Evolutionary conservation across 1,284 basidiomycete genomes (phyloP).

Genomic region (Ustilago curta): DNA sequence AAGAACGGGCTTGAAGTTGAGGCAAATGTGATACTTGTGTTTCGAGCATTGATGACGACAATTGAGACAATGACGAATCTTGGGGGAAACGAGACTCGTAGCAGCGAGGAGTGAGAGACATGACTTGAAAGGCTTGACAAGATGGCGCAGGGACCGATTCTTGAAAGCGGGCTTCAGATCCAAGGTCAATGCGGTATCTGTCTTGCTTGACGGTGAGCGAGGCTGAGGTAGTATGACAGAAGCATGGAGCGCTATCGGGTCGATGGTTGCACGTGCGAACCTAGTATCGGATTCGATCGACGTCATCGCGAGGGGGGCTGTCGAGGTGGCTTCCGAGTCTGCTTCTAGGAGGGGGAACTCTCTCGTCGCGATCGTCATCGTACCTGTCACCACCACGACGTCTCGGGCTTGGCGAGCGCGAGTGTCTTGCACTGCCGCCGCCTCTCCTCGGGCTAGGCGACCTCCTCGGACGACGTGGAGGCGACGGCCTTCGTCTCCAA

Average conservation of each 20-base stretch:
- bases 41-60: background rate
- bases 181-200: background rate
- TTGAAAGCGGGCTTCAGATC: background rate
- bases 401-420: constrained; percentile 47
- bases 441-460: constrained; percentile 44
- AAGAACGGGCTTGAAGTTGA: constrained; percentile 7
- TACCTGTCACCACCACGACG: constrained; percentile 25
- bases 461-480: constrained; percentile 36
- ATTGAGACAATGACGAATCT: no score
- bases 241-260: background rate
- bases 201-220: background rate
- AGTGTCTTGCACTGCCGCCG: constrained; percentile 23
- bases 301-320: constrained; percentile 51
- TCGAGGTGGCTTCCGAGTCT: constrained; percentile 51
- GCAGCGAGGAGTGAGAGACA: constrained; percentile 2
- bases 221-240: background rate
- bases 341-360: constrained; percentile 36
- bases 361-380: constrained; percentile 32
- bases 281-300: constrained; percentile 50
- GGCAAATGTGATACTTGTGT: background rate
- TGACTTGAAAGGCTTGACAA: background rate
- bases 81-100: constrained; percentile 1
- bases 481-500: constrained; percentile 55
- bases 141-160: no score
- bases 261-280: background rate